These are phyloP conservation scores for Aspergillus awamori DNA, from an alignment of 2,329 filamentous ascomycete species.

Conservation along the genomic window DNA sequence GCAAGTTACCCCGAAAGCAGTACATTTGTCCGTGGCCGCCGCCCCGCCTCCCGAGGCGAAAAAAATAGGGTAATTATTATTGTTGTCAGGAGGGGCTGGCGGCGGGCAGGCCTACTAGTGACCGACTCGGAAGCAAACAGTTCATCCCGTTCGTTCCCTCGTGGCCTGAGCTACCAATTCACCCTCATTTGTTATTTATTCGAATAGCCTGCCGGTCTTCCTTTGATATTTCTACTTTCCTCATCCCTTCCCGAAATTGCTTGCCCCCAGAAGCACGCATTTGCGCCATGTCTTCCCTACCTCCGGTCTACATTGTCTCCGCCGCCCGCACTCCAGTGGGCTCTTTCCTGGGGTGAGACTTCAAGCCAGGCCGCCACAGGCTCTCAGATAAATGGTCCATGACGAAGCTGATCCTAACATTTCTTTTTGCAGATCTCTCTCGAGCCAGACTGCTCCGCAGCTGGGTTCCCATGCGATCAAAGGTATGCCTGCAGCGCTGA, in stretches of 20 bases:
- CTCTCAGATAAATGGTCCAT: neutral
- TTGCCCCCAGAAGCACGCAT: neutral
- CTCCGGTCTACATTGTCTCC: slow-evolving; percentile 94
- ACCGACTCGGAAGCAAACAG: neutral
- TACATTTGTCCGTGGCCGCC: slow-evolving; percentile 10
- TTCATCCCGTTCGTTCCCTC: neutral
- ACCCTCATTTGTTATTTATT: too few relatives aligned
- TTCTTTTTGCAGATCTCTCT: slow-evolving; percentile 68
- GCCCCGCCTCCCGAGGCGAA: neutral
- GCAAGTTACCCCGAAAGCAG: slow-evolving; percentile 7
- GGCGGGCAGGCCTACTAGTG: neutral
- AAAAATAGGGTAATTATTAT: neutral
- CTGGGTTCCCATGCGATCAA: slow-evolving; percentile 92
- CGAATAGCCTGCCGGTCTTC: neutral
- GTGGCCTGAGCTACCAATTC: neutral
- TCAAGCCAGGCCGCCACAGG: slow-evolving; percentile 8
- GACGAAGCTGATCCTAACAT: neutral
- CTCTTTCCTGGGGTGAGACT: slow-evolving; percentile 83
- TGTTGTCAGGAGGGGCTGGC: neutral
- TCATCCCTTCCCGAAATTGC: neutral
- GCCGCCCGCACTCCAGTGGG: slow-evolving; percentile 87
- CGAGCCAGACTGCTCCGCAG: slow-evolving; percentile 81
- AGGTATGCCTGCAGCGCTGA: slow-evolving; percentile 56
- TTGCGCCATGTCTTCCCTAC: slow-evolving; percentile 69
- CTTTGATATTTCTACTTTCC: too few relatives aligned